These are phyloP conservation scores for Fusarium drepaniforme DNA, from an alignment of 2,329 filamentous ascomycete genomes.

Conservation along the genomic window DNA sequence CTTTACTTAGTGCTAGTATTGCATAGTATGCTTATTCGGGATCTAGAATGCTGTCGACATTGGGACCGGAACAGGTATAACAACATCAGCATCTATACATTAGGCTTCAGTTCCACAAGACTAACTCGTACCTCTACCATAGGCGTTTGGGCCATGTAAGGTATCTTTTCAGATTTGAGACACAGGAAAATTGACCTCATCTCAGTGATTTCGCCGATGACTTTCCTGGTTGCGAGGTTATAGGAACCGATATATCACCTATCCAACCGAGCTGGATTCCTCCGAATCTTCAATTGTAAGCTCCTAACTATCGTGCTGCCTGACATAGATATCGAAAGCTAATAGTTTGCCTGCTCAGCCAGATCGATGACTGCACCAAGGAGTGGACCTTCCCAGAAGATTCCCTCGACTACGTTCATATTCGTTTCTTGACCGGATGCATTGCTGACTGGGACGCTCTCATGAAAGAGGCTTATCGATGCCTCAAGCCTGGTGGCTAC, in stretches of 20 bases:
- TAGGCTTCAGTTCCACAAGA: neutral
- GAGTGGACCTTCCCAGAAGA: constrained; percentile 60
- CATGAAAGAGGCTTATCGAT: constrained; percentile 53
- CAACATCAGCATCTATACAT: too few species aligned
- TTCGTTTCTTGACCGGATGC: constrained; percentile 64
- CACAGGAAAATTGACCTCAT: neutral
- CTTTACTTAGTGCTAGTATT: neutral
- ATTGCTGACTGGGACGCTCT: constrained; percentile 65
- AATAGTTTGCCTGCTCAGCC: constrained; percentile 16
- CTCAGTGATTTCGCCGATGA: constrained; percentile 21
- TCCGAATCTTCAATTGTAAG: constrained; percentile 2
- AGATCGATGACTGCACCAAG: constrained; percentile 71
- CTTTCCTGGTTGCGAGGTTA: constrained; percentile 1
- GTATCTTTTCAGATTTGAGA: neutral
- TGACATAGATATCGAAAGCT: neutral
- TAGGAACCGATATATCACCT: constrained; percentile 23
- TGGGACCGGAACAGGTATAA: neutral
- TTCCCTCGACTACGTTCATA: constrained; percentile 70
- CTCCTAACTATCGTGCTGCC: too few species aligned
- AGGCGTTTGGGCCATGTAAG: constrained; percentile 4
- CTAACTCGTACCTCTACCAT: neutral
- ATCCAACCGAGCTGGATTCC: constrained; percentile 21
- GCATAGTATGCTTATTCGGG: neutral
- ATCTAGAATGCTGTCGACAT: constrained; percentile 1
- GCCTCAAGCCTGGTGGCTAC: constrained; percentile 65